A percentile compares a stretch with the other conserved stretches of the same genome.
phyloP scores from a whole-genome alignment of 2,329 filamentous ascomycete species.

The Fusarium musae region DNA sequence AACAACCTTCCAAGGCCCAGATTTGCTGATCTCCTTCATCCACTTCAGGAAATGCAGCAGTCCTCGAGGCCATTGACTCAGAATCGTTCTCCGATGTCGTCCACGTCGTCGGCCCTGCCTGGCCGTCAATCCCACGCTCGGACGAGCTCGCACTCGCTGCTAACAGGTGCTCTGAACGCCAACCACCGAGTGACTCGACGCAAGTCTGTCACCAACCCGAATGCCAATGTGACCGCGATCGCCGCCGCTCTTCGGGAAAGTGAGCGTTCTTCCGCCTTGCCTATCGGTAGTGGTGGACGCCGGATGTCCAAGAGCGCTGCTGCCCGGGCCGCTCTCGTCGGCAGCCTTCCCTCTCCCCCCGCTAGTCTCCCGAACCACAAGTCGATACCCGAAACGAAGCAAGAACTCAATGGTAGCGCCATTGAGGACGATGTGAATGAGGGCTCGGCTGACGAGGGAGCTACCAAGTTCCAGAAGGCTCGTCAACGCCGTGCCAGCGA shows the following conservation, averaged over 20 bases:
- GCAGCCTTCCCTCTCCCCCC: constrained; percentile 71
- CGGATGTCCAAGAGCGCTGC: constrained; percentile 75
- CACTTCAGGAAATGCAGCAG: constrained; percentile 69
- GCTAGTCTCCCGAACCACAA: constrained; percentile 73
- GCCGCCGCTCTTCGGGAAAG: constrained; percentile 79
- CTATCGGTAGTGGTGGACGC: constrained; percentile 67
- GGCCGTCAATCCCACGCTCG: constrained; percentile 74
- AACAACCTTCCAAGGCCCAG: constrained; percentile 46
- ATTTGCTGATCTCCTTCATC: constrained; percentile 49
- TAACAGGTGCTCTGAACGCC: constrained; percentile 79
- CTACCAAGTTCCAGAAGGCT: constrained; percentile 59
- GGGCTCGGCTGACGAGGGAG: constrained; percentile 65
- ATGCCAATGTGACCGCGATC: constrained; percentile 78
- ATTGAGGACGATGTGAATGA: constrained; percentile 76
- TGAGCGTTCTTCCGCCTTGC: constrained; percentile 65
- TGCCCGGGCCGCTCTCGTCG: constrained; percentile 62
- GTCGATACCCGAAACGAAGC: constrained; percentile 61
- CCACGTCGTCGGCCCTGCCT: constrained; percentile 68
- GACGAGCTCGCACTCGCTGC: constrained; percentile 83
- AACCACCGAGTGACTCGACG: constrained; percentile 89
- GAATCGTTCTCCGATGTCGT: constrained; percentile 69
- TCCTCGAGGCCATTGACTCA: constrained; percentile 75
- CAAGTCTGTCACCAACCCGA: constrained; percentile 88
- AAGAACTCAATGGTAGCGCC: constrained; percentile 66
- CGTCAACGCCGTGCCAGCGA: constrained; percentile 79